Conservation (phyloP, 2,329 filamentous ascomycete genomes). For the Cadophora malorum region DNA sequence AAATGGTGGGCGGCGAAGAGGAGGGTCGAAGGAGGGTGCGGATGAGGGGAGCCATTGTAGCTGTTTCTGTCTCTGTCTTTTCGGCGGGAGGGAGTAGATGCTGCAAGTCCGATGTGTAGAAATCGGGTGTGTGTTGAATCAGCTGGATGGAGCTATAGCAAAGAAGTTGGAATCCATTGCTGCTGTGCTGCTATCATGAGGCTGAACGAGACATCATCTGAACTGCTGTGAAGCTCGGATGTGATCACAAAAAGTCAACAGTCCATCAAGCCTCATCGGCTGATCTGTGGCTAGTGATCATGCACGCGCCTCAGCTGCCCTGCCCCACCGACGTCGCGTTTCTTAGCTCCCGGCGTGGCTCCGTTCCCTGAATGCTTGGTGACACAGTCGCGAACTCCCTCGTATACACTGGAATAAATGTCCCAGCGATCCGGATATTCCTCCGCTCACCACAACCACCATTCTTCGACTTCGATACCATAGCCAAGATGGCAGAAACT, state of each 20-base stretch:
- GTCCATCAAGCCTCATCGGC: constrained; percentile 2
- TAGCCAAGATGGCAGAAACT: constrained; percentile 35
- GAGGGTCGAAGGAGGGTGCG: constrained; percentile 13
- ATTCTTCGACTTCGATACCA: neutral
- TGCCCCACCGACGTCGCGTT: neutral
- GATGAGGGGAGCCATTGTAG: constrained; percentile 6
- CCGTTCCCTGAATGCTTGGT: constrained; percentile 5
- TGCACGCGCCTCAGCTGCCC: constrained; percentile 7
- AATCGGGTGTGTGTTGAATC: neutral
- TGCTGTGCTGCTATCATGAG: neutral
- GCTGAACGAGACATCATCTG: neutral
- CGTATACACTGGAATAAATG: neutral
- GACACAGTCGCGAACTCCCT: constrained; percentile 21
- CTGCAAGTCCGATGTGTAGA: neutral
- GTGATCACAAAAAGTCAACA: constrained; percentile 12
- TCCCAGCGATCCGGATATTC: constrained; percentile 3
- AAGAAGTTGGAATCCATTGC: neutral
- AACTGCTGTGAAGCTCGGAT: neutral
- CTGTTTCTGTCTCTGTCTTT: neutral
- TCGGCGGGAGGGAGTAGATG: neutral
- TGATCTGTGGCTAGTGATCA: constrained; percentile 21
- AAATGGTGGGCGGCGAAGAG: neutral
- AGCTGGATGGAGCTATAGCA: neutral
- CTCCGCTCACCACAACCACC: neutral
- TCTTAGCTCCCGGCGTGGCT: neutral